Conservation (phyloP, 331 rosid genomes). For the Spiraea crenata region DNA sequence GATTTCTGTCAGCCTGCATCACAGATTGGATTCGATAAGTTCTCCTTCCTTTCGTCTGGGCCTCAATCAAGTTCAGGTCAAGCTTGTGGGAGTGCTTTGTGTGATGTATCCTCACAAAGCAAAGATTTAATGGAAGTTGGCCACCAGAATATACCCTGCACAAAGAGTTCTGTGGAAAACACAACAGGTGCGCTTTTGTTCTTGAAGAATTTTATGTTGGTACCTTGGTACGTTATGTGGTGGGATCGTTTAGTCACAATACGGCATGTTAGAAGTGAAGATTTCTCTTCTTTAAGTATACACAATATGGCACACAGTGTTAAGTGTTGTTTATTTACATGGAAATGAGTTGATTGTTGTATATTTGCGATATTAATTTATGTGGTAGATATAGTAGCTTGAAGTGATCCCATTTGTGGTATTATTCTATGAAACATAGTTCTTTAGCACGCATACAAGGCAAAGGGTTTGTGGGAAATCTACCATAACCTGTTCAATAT, state of each 20-base stretch:
- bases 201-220: background rate
- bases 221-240: background rate
- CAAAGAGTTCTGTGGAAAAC: constrained; percentile 37
- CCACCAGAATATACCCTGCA: constrained; percentile 30
- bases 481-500: background rate
- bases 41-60: constrained; percentile 61
- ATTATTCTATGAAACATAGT: background rate
- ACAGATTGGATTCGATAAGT: constrained; percentile 59
- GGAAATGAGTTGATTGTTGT: background rate
- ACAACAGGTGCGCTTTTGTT: constrained; percentile 46
- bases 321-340: background rate
- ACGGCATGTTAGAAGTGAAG: background rate
- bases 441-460: background rate
- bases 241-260: background rate
- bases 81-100: constrained; percentile 35
- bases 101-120: constrained; percentile 52
- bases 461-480: background rate
- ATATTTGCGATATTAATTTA: too few relatives aligned
- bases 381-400: too few relatives aligned
- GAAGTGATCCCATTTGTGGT: background rate
- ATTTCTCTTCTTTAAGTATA: too few relatives aligned
- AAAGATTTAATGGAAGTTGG: constrained; percentile 58
- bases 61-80: constrained; percentile 41
- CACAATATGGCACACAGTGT: too few relatives aligned
- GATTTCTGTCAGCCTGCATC: constrained; percentile 68